These are phyloP conservation scores for Citrullus colocynthis DNA, from an alignment of 306 rosid species.

Conservation along the genomic window DNA sequence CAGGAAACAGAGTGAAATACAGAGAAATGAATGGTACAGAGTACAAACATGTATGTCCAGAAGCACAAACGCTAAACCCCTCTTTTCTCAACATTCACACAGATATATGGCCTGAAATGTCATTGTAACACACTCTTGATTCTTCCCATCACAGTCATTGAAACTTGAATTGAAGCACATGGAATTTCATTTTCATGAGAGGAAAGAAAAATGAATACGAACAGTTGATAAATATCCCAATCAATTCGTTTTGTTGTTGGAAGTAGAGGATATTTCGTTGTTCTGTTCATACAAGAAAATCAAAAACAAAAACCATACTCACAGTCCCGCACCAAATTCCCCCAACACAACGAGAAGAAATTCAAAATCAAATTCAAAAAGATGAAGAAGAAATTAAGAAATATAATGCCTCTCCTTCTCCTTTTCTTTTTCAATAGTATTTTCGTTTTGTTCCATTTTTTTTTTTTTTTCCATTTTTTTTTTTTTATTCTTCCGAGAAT, in stretches of 20 bases:
- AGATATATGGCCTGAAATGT: not conserved
- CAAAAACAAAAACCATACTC: not conserved
- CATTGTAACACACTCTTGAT: not conserved
- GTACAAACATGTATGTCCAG: not conserved
- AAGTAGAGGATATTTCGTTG: not conserved
- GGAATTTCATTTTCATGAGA: not conserved
- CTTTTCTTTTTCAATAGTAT: not conserved
- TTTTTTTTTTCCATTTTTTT: not conserved
- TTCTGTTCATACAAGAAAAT: not conserved
- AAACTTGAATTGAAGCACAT: not conserved
- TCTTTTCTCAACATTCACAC: not conserved
- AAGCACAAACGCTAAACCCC: not conserved
- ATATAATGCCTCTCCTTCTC: not conserved
- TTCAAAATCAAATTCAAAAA: not conserved
- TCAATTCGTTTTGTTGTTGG: not conserved
- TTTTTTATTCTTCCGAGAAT: not conserved
- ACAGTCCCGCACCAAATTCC: not conserved
- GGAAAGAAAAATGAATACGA: not conserved
- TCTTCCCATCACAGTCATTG: not conserved
- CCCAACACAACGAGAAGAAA: not conserved
- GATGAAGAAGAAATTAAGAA: not conserved
- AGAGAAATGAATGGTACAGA: not conserved
- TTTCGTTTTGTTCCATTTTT: not conserved
- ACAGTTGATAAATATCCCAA: not conserved
- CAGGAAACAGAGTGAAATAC: not conserved